Percentiles rank a stretch among this genome's conserved stretches.
Evolutionary conservation across 2,329 filamentous ascomycete genomes (phyloP).

Genomic region (Penicillium italicum): DNA sequence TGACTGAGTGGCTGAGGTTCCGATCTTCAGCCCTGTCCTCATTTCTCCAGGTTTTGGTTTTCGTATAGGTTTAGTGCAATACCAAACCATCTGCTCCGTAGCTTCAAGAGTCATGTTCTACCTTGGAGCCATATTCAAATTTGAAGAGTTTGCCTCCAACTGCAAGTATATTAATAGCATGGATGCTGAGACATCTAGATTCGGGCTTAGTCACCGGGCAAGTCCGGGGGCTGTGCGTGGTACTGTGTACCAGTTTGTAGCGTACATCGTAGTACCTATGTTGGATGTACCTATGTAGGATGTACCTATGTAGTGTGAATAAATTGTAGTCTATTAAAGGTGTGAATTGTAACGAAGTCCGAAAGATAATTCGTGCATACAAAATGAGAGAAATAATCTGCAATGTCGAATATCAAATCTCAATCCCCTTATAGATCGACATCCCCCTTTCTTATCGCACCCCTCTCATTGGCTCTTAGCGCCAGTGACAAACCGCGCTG

Average conservation of each 20-base stretch:
- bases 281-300: too few species aligned
- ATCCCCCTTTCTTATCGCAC: conserved; percentile 26
- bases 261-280: not conserved
- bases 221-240: conserved; percentile 4
- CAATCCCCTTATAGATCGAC: conserved; percentile 10
- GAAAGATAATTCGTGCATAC: not conserved
- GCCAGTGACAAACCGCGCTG: conserved; percentile 34
- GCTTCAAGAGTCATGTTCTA: not conserved
- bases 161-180: conserved; percentile 16
- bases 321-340: too few species aligned
- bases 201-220: conserved; percentile 8
- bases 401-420: not conserved
- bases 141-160: not conserved
- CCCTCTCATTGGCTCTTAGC: conserved; percentile 23
- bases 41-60: conserved; percentile 11
- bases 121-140: not conserved
- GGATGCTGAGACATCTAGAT: conserved; percentile 6
- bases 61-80: not conserved
- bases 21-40: conserved; percentile 24
- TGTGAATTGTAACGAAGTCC: not conserved
- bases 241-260: not conserved
- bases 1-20: conserved; percentile 18
- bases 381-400: not conserved
- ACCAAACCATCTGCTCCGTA: not conserved
- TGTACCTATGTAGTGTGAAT: not conserved